Percentiles rank a stretch among this genome's conserved stretches.
Conservation (phyloP, 257 asterid species). For the Solanum commersonii region DNA sequence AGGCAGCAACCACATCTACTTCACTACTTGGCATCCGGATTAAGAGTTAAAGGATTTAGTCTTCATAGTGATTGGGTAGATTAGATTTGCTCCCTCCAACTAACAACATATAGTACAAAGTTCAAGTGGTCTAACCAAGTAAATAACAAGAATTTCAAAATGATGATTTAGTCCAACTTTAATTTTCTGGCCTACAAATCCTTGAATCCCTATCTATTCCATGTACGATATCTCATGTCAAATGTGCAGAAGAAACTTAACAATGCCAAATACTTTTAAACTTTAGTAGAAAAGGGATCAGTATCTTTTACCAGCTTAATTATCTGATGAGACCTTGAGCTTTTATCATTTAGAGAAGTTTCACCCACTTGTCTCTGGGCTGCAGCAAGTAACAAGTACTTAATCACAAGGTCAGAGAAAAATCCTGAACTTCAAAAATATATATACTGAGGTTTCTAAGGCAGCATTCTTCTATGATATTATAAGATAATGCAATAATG, state of each 20-base stretch:
- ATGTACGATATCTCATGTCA: not conserved
- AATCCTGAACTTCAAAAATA: not conserved
- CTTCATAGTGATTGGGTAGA: not conserved
- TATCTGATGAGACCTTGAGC: constrained; percentile 98
- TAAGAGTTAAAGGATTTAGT: not conserved
- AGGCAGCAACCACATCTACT: not conserved
- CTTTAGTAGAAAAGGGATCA: not conserved
- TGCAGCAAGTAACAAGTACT: constrained; percentile 34
- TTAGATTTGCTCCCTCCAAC: not conserved
- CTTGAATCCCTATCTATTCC: not conserved
- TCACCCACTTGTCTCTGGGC: constrained; percentile 97
- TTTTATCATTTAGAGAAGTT: constrained; percentile 82
- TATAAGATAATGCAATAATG: not conserved
- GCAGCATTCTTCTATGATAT: not conserved
- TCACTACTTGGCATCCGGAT: not conserved
- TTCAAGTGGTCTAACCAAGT: not conserved
- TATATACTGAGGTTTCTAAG: not conserved
- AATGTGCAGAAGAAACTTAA: not conserved
- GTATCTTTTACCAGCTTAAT: constrained; percentile 63
- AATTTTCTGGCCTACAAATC: not conserved
- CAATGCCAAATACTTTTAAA: not conserved
- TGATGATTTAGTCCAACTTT: not conserved
- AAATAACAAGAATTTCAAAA: not conserved
- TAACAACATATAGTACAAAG: not conserved
- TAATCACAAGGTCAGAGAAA: not conserved